Evolutionary conservation across 768 basidiomycete genomes (phyloP), one percentile per base, ranked within the genome.

Genomic region (Lactifluus rugatus): DNA sequence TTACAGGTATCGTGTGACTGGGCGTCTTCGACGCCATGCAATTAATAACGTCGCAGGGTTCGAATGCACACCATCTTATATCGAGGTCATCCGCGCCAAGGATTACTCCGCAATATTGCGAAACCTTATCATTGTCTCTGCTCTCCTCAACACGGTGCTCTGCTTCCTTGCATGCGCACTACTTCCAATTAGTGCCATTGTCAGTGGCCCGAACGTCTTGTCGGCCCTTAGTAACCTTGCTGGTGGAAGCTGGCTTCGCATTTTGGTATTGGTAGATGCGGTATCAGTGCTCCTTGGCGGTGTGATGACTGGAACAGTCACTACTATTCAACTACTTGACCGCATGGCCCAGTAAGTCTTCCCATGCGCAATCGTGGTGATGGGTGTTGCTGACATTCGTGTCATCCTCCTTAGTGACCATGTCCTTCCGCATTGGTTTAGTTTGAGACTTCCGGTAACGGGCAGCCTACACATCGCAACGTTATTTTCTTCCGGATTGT

Each of bases 11-110:
- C 9, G 3, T 9, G 9, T 47, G 61, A 13, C 3, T 14, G 34
- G 3, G 13, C 28, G 13, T n/a, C 16, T 41, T 14, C 19, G 10
- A 32, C 9, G 34, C 10, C 4, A 34, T 48, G 19, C 16, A 3
- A 25, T 39, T 26, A 9, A 57, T 36, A 17, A 9, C 3, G 21
- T 19, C 19, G 37, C 37, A 64, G 63, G 63, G 2, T 64, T 64
- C 4, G 63, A 64, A 54, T 64, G 63, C 51, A 64, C 63, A 13
- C 63, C 63, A 1, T 58, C 63, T 2, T 64, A 64, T 47, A 58
- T 64, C 8, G 57, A 58, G 19, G 37, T 61, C 10, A 64, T 64
- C 34, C 52, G 42, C 17, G 54, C 54, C 4, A 62, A 48, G 23
- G 58, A 62, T 16, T 62, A 64, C 45, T 32, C 63, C 19, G 45